phyloP scores from a whole-genome alignment of 1,284 basidiomycete species.

The Exsudoporus floridanus region DNA sequence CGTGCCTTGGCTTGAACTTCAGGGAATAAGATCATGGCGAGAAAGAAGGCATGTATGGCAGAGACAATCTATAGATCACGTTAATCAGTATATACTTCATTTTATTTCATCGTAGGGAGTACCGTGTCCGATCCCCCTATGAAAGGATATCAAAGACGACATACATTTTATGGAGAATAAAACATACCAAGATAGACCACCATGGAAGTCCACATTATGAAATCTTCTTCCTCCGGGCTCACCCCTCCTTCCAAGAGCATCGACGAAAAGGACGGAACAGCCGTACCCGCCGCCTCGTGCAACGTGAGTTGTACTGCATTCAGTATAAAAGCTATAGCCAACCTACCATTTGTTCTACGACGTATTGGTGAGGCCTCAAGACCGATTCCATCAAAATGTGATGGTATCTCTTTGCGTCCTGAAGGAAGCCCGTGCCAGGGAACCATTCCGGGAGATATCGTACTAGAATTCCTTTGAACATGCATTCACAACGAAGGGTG shows the following conservation, averaged over 20 bases:
- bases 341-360: constrained; percentile 42
- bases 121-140: constrained; percentile 29
- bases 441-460: constrained; percentile 49
- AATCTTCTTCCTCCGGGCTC: constrained; percentile 23
- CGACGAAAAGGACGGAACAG: constrained; percentile 40
- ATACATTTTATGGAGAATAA: background rate
- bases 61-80: constrained; percentile 36
- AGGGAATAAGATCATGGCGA: constrained; percentile 29
- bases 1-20: constrained; percentile 25
- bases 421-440: constrained; percentile 48
- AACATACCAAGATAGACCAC: constrained; percentile 13
- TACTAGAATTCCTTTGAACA: constrained; percentile 30
- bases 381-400: constrained; percentile 34
- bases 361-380: constrained; percentile 40
- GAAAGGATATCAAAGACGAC: background rate
- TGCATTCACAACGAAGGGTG: background rate
- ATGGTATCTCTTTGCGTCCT: constrained; percentile 39
- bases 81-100: background rate
- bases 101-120: too few relatives aligned
- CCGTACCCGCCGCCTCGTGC: constrained; percentile 39
- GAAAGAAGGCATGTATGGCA: constrained; percentile 34
- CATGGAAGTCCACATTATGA: constrained; percentile 24
- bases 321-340: background rate
- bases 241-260: constrained; percentile 10
- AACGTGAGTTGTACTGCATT: background rate